phyloP scores from a whole-genome alignment of 1,284 basidiomycete species.

The Fomitopsis betulina region DNA sequence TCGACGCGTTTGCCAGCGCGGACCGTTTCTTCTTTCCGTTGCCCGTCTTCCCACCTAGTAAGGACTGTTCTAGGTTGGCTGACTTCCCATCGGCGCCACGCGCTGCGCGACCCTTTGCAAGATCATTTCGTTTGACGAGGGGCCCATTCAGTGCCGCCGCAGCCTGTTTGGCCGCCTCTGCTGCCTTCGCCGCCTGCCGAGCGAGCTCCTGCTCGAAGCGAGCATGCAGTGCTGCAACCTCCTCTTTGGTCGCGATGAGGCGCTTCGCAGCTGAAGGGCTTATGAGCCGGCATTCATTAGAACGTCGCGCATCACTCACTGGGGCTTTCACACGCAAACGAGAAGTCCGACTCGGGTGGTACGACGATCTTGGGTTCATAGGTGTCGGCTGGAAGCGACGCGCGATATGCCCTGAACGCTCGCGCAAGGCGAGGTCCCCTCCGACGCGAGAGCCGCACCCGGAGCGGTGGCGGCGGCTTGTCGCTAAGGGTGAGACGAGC shows the following conservation, averaged over 20 bases:
- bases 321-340: constrained; percentile 53
- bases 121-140: constrained; percentile 35
- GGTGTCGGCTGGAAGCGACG: constrained; percentile 8
- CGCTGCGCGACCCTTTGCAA: constrained; percentile 28
- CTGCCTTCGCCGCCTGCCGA: constrained; percentile 57
- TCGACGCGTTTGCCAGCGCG: constrained; percentile 80
- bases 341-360: constrained; percentile 49
- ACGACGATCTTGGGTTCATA: constrained; percentile 10
- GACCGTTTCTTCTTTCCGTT: constrained; percentile 79
- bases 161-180: constrained; percentile 46
- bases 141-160: constrained; percentile 25
- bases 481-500: constrained; percentile 21
- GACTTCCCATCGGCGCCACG: constrained; percentile 26
- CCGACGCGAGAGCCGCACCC: constrained; percentile 28
- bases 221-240: constrained; percentile 56
- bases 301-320: constrained; percentile 52
- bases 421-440: constrained; percentile 24
- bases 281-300: constrained; percentile 6
- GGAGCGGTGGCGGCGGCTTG: constrained; percentile 18
- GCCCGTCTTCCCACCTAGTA: constrained; percentile 30
- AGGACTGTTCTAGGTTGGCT: constrained; percentile 35
- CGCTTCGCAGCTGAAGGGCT: constrained; percentile 57
- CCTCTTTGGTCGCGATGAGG: constrained; percentile 58
- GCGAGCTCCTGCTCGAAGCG: constrained; percentile 70
- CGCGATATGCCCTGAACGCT: constrained; percentile 19